phyloP scores from a whole-genome alignment of 805 yeast genomes.

The Jamesozyma hellenica region DNA sequence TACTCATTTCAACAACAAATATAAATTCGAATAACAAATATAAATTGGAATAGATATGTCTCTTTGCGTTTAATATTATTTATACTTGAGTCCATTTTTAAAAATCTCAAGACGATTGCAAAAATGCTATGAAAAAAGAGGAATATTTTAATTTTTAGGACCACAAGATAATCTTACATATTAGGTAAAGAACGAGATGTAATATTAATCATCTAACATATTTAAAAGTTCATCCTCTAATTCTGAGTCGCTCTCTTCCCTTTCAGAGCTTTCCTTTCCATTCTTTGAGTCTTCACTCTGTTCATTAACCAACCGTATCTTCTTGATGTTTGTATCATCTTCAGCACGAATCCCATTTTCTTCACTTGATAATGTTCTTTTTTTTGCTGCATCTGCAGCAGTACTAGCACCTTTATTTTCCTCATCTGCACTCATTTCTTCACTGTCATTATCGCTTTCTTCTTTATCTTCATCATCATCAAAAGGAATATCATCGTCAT shows the following conservation, averaged over 20 bases:
- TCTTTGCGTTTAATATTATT: no score
- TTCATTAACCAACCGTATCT: not conserved
- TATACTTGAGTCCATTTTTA: no score
- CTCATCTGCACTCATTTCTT: no score
- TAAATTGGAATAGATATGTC: no score
- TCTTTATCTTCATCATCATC: constrained; percentile 23
- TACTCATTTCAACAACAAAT: no score
- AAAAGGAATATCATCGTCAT: constrained; percentile 19
- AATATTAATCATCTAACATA: constrained; percentile 6
- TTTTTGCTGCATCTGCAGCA: not conserved
- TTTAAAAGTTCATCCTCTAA: constrained; percentile 25
- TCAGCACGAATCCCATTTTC: not conserved
- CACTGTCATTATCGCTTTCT: constrained; percentile 17
- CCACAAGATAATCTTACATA: no score
- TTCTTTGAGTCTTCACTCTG: not conserved
- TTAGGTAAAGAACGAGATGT: no score
- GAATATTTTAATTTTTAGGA: no score
- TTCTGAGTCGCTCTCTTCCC: constrained; percentile 21
- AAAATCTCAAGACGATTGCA: no score
- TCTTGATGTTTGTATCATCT: no score
- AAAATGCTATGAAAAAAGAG: no score
- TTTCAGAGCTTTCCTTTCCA: not conserved
- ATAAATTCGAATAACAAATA: no score
- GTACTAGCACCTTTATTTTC: constrained; percentile 3
- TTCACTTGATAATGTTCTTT: not conserved